Percentiles rank a stretch among this genome's conserved stretches.
Evolutionary conservation across 495 filamentous ascomycete genomes (phyloP).

Genomic region (Neurospora tetrasperma): DNA sequence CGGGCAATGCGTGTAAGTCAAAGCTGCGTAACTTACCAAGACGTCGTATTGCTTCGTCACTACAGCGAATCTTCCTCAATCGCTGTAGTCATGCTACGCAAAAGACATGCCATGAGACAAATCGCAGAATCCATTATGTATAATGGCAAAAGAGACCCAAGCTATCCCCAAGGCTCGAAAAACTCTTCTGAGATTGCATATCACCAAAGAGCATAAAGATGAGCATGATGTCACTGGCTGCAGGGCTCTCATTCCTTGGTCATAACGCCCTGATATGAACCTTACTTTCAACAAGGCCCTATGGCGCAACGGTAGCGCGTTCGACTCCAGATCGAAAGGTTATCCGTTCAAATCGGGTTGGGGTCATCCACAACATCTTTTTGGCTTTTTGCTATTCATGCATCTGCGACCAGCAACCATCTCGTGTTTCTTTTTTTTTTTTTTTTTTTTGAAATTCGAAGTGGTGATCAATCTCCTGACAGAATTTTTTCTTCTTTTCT

Average conservation of each 20-base stretch:
- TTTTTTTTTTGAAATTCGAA: background rate
- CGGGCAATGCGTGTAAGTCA: background rate
- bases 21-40: background rate
- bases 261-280: fast-evolving
- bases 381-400: background rate
- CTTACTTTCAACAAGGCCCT: background rate
- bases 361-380: constrained; percentile 4
- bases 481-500: background rate
- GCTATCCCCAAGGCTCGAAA: too few relatives aligned
- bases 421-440: background rate
- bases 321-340: too few relatives aligned
- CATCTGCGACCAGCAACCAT: background rate
- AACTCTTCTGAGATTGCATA: too few relatives aligned
- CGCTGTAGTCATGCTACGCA: background rate
- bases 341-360: background rate
- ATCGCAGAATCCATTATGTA: too few relatives aligned
- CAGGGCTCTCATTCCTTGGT: fast-evolving
- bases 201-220: too few relatives aligned
- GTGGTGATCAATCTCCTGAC: background rate
- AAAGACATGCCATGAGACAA: too few relatives aligned
- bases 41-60: background rate
- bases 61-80: background rate
- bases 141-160: too few relatives aligned
- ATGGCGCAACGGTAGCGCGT: constrained; percentile 30
- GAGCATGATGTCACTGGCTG: background rate